Conservation (phyloP, 2,329 filamentous ascomycete species). For the Fusarium nodosum region DNA sequence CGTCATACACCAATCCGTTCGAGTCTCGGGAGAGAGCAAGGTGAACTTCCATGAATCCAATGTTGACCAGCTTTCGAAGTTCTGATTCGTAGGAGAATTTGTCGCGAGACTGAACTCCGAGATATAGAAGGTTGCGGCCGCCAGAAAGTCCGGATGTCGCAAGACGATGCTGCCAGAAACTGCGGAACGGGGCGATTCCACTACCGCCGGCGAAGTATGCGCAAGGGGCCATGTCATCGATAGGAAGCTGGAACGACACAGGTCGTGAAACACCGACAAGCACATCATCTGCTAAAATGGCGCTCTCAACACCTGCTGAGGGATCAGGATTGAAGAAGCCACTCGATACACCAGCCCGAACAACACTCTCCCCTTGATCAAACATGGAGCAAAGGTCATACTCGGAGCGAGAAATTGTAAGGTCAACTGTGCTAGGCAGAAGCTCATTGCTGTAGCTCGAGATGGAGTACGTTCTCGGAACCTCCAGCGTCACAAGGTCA, state of each 20-base stretch:
- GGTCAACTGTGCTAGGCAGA: constrained; percentile 64
- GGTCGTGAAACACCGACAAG: constrained; percentile 67
- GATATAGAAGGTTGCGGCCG: constrained; percentile 63
- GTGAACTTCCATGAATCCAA: constrained; percentile 65
- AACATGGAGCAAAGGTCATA: constrained; percentile 63
- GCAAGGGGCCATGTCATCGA: constrained; percentile 64
- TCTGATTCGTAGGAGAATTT: constrained; percentile 53
- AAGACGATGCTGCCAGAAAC: constrained; percentile 65
- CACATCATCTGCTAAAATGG: constrained; percentile 59
- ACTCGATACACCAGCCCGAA: constrained; percentile 64
- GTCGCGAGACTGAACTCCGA: constrained; percentile 66
- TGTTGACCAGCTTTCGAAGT: constrained; percentile 53
- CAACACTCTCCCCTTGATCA: constrained; percentile 50
- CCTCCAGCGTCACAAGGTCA: constrained; percentile 63
- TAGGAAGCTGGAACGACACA: constrained; percentile 64
- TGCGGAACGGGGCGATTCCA: constrained; percentile 67
- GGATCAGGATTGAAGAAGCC: constrained; percentile 65
- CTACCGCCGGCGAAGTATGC: constrained; percentile 68
- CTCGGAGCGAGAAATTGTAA: constrained; percentile 66
- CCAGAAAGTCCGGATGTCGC: constrained; percentile 53
- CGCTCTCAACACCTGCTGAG: constrained; percentile 52
- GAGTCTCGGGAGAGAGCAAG: constrained; percentile 66
- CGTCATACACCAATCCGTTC: constrained; percentile 62
- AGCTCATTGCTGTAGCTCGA: constrained; percentile 65
- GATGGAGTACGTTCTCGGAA: constrained; percentile 67